Evolutionary conservation across 768 basidiomycete species (phyloP), one percentile per base, ranked within the genome.

Genomic region (Mycena capillaripes): DNA sequence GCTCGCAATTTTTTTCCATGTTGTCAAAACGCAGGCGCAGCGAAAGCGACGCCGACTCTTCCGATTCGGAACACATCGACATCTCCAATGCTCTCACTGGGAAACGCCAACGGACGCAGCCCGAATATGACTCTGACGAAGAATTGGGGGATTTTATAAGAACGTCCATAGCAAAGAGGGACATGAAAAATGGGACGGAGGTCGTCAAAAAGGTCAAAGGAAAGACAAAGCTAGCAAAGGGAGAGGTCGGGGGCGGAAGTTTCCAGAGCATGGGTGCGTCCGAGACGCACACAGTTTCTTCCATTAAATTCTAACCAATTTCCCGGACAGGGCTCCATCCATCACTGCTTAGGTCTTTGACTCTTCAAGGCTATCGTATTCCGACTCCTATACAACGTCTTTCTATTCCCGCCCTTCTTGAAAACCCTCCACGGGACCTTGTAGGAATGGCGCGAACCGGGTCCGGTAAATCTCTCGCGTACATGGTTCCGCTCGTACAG

Each of bases 371-470:
- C 21, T 98, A 95, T 82, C 93, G 95, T 40, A 93, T 92, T 52
- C 98, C 98, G 17, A 99, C 98, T 0, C 98, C 98, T 0, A 99
- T 99, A 59, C 98, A 99, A 81, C 91, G 97, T 8, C 88, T 94
- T 27, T 86, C 96, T 3, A 95, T 99, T 53, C 98, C 98, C 8
- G 86, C 92, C 23, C 89, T 98, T 48, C 89, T 99, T 44, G 82
- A 92, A 16, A 90, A 89, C 48, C 96, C 97, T 46, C 96, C 97
- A 11, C 87, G 94, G 62, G 97, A 98, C 82, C 90, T 99, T 17
- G 96, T 99, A 17, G 97, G 96, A 48, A 99, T 99, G 98, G 97
- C 98, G 42, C 90, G 98, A 42, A 99, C 98, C 5, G 98, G 98
- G 48, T 98, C 97, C 2, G 98, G 98, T 70, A 99, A 99, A 84